Evolutionary conservation across 306 rosid species (phyloP).

Genomic region (Geum urbanum): DNA sequence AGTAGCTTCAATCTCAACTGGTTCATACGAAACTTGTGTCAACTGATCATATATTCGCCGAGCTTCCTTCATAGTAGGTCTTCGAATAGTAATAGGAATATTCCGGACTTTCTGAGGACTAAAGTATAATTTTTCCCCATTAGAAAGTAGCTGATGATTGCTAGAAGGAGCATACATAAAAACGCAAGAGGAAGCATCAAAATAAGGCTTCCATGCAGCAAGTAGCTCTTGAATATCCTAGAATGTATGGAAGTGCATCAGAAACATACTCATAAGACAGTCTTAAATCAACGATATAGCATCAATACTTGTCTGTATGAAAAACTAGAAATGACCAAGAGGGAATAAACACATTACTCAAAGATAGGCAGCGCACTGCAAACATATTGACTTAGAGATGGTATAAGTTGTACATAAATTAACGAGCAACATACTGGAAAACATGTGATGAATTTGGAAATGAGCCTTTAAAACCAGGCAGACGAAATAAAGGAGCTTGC

Average conservation of each 20-base stretch:
- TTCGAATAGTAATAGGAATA: constrained; percentile 63
- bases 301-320: background rate
- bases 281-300: background rate
- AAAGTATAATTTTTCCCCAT: constrained; percentile 65
- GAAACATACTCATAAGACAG: constrained; percentile 8
- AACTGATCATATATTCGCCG: constrained; percentile 65
- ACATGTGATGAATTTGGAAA: background rate
- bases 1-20: constrained; percentile 49
- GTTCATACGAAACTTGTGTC: constrained; percentile 55
- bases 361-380: background rate
- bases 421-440: background rate
- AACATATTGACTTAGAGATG: background rate
- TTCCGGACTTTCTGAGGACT: constrained; percentile 49
- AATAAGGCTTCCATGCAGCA: constrained; percentile 73
- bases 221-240: constrained; percentile 95
- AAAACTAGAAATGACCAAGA: background rate
- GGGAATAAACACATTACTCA: background rate
- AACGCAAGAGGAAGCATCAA: constrained; percentile 69
- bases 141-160: constrained; percentile 74
- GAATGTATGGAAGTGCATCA: constrained; percentile 26
- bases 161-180: constrained; percentile 77
- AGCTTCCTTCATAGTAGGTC: constrained; percentile 91
- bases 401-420: background rate
- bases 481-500: background rate
- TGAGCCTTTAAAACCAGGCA: background rate